phyloP scores from a whole-genome alignment of 176 grass and related monocot genomes.

The Microstegium vimineum region DNA sequence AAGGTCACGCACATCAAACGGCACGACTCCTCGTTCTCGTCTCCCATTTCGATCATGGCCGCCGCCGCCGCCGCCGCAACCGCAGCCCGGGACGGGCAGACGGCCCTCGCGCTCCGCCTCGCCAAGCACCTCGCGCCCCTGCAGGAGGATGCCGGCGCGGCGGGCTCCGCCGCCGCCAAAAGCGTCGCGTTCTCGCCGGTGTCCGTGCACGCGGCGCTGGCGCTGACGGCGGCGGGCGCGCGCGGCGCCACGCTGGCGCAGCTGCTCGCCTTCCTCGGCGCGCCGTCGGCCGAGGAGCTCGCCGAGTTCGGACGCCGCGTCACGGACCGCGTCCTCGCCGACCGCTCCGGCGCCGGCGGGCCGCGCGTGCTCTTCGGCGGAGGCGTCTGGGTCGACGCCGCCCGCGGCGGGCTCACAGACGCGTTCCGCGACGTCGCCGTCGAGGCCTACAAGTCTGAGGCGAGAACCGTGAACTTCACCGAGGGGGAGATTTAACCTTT shows the following conservation, averaged over 20 bases:
- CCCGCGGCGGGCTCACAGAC: not conserved
- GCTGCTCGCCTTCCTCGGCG: conserved; percentile 13
- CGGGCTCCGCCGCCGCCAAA: not conserved
- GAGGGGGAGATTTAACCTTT: too few relatives aligned
- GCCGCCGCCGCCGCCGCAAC: not conserved
- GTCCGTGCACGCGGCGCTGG: conserved; percentile 11
- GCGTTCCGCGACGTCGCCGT: conserved; percentile 14
- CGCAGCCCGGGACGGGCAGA: conserved; percentile 7
- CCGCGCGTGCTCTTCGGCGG: conserved; percentile 18
- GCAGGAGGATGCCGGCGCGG: rapidly evolving
- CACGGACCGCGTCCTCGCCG: not conserved
- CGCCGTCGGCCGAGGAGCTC: not conserved
- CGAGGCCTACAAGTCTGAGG: not conserved
- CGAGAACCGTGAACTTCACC: not conserved
- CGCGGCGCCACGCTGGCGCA: not conserved
- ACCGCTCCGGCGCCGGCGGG: not conserved
- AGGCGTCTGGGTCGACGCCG: not conserved
- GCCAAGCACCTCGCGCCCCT: not conserved
- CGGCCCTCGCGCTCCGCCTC: conserved; percentile 20
- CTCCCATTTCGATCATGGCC: not conserved
- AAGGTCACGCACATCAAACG: too few relatives aligned
- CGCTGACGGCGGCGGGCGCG: not conserved
- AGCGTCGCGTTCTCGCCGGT: conserved; percentile 11
- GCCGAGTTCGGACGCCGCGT: not conserved
- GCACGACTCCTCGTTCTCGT: too few relatives aligned